These are phyloP conservation scores for Globisporangium ultimum DNA, from an alignment of 352 stramenopile species.

Conservation along the genomic window DNA sequence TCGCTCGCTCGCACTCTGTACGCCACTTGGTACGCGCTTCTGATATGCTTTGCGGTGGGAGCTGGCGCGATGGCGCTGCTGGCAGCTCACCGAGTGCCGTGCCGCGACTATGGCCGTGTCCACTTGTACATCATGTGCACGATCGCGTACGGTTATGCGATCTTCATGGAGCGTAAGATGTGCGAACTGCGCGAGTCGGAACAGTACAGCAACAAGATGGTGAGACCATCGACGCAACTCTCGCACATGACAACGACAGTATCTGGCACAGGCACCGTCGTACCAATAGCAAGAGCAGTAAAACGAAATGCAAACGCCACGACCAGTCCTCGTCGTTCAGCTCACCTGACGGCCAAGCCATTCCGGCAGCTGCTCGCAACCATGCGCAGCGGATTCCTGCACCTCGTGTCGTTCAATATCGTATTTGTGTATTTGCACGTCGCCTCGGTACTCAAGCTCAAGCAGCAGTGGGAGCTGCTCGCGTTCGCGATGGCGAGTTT, in stretches of 20 bases:
- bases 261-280: too few relatives aligned
- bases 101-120: slow-evolving; percentile 5
- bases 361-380: slow-evolving; percentile 4
- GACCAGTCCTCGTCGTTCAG: too few relatives aligned
- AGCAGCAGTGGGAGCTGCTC: slow-evolving; percentile 22
- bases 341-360: too few relatives aligned
- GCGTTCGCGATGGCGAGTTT: too few relatives aligned
- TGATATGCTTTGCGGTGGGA: not conserved
- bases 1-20: slow-evolving; percentile 4
- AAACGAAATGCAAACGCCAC: too few relatives aligned
- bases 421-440: slow-evolving; percentile 25
- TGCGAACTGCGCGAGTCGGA: not conserved
- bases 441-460: slow-evolving; percentile 13
- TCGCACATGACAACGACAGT: too few relatives aligned
- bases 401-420: slow-evolving; percentile 13
- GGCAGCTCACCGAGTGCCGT: not conserved
- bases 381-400: slow-evolving; percentile 7
- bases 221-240: too few relatives aligned
- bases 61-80: slow-evolving; percentile 3
- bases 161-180: slow-evolving; percentile 5
- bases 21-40: slow-evolving; percentile 5
- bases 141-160: slow-evolving; percentile 5
- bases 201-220: not conserved
- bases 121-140: slow-evolving; percentile 10
- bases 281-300: too few relatives aligned